A percentile compares a stretch with the other conserved stretches of the same genome.
Evolutionary conservation across 228 moss, liverwort and hornwort genomes (phyloP).

Genomic region (Sphagnum magellanicum): DNA sequence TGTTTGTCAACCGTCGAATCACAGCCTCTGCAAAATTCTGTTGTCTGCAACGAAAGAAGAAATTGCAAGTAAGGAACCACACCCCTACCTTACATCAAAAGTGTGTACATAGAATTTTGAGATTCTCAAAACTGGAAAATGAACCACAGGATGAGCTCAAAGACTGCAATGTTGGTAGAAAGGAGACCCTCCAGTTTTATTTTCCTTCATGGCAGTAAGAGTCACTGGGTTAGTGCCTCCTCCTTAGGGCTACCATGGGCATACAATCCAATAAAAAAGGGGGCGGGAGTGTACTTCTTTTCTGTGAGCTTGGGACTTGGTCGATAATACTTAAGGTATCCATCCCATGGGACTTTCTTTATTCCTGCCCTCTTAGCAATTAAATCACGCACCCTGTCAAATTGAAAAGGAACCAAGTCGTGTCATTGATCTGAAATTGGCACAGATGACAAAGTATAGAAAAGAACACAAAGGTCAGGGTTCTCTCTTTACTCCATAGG

Average conservation of each 20-base stretch:
- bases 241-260: background rate
- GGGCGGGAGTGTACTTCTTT: slow-evolving; percentile 42
- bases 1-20: slow-evolving; percentile 36
- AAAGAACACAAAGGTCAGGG: background rate
- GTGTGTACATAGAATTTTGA: background rate
- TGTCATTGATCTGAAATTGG: background rate
- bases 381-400: slow-evolving; percentile 66
- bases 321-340: slow-evolving; percentile 85
- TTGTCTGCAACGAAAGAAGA: slow-evolving; percentile 47
- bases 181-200: no score
- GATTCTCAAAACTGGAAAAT: background rate
- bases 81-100: background rate
- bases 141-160: background rate
- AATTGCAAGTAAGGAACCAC: background rate
- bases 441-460: no score
- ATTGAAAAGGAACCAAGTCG: background rate
- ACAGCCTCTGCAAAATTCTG: slow-evolving; percentile 89
- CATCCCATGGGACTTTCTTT: slow-evolving; percentile 96
- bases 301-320: slow-evolving; percentile 95
- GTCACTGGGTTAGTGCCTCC: no score
- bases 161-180: background rate
- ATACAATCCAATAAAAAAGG: background rate
- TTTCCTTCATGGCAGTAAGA: no score
- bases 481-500: background rate
- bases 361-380: slow-evolving; percentile 79